phyloP scores from a whole-genome alignment of 306 rosid species.

The Myrica gale region DNA sequence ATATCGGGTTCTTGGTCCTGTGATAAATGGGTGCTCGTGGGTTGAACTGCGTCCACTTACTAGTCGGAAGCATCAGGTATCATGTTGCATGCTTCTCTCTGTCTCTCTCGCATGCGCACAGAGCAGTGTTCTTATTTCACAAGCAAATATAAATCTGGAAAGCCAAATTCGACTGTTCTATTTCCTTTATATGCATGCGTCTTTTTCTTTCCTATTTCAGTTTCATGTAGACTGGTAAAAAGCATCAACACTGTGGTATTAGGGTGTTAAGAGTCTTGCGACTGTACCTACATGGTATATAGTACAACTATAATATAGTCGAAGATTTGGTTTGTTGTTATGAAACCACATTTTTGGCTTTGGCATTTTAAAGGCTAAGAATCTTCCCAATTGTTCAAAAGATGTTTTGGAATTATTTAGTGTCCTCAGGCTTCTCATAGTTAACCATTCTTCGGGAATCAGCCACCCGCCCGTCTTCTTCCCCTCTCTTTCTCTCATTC shows the following conservation, averaged over 20 bases:
- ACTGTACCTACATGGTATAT: background rate
- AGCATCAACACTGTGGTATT: background rate
- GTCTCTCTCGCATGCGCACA: background rate
- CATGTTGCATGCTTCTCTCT: conserved; percentile 13
- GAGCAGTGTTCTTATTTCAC: background rate
- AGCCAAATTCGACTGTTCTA: background rate
- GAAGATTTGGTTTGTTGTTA: background rate
- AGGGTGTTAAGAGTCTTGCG: too few species aligned
- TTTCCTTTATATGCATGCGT: background rate
- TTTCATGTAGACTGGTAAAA: conserved; percentile 5
- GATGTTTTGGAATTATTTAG: background rate
- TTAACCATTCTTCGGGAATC: background rate
- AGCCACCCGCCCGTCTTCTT: too few species aligned
- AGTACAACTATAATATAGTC: background rate
- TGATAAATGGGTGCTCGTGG: conserved; percentile 96
- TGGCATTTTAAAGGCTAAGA: background rate
- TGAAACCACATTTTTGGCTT: background rate
- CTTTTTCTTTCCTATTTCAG: background rate
- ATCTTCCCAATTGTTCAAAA: background rate
- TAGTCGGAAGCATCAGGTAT: conserved; percentile 88
- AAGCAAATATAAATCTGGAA: background rate
- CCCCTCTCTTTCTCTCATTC: conserved; percentile 1
- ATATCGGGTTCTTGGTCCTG: conserved; percentile 88
- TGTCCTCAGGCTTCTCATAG: background rate
- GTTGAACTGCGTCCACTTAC: conserved; percentile 82